A percentile compares a stretch with the other conserved stretches of the same genome.
phyloP scores from a whole-genome alignment of 257 asterid species.

The Nicotiana tabacum region DNA sequence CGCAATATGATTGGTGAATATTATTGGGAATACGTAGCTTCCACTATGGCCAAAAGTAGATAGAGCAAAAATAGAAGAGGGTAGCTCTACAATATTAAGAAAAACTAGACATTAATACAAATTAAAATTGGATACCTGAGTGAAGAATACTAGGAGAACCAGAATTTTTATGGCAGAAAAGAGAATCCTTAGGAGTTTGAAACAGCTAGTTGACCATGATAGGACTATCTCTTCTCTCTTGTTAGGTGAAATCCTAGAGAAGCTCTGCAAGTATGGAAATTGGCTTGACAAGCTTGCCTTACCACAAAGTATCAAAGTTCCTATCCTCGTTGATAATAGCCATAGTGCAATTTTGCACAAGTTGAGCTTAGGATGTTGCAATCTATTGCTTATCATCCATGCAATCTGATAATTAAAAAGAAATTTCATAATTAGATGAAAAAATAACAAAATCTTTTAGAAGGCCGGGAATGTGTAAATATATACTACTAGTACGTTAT shows the following conservation, averaged over 20 bases:
- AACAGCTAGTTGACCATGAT: slow-evolving; percentile 52
- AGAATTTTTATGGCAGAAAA: slow-evolving; percentile 39
- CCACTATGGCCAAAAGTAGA: not conserved
- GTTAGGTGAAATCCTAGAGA: slow-evolving; percentile 32
- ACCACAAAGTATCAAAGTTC: slow-evolving; percentile 63
- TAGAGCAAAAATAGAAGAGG: not conserved
- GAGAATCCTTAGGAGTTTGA: slow-evolving; percentile 39
- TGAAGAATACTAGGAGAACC: slow-evolving; percentile 43
- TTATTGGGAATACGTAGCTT: not conserved
- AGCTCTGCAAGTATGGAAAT: slow-evolving; percentile 53
- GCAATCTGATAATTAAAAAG: slow-evolving; percentile 28
- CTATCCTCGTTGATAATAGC: slow-evolving; percentile 56
- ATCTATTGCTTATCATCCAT: slow-evolving; percentile 25
- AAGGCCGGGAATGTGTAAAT: too few species aligned
- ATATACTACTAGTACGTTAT: too few species aligned
- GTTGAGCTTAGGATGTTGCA: slow-evolving; percentile 28
- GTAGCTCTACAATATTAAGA: not conserved
- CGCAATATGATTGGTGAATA: not conserved
- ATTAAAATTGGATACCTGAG: slow-evolving; percentile 41
- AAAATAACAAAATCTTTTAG: too few species aligned
- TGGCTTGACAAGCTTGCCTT: slow-evolving; percentile 36
- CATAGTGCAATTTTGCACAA: slow-evolving; percentile 33
- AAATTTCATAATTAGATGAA: too few species aligned
- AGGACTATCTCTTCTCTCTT: slow-evolving; percentile 41
- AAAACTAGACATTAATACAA: not conserved